These are phyloP conservation scores for Panicum hallii DNA, from an alignment of 202 grass and related monocot genomes.

Conservation along the genomic window DNA sequence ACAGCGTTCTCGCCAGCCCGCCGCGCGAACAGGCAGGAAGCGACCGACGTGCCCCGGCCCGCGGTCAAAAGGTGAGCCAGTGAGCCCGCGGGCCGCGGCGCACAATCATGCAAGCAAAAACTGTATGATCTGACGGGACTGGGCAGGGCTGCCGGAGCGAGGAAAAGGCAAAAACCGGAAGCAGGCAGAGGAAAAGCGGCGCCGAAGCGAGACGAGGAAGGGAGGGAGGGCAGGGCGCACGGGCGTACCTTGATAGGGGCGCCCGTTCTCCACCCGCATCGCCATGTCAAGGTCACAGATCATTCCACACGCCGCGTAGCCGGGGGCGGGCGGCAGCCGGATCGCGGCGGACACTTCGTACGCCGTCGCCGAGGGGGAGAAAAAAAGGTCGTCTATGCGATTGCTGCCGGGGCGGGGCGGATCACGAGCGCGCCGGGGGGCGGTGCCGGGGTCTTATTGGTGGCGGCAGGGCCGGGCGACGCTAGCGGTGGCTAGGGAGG, in stretches of 20 bases:
- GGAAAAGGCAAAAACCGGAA: not conserved
- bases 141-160: not conserved
- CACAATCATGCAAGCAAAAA: not conserved
- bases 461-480: not conserved
- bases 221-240: not conserved
- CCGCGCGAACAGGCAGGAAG: not conserved
- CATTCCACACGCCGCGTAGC: conserved; percentile 19
- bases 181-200: not conserved
- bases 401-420: not conserved
- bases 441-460: not conserved
- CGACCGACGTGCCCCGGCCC: not conserved
- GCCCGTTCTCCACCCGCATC: conserved; percentile 49
- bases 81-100: not conserved
- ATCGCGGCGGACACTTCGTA: not conserved
- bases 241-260: conserved; percentile 44
- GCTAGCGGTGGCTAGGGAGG: not conserved
- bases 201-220: conserved; percentile 28
- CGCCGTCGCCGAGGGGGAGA: not conserved
- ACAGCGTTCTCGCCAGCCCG: not conserved
- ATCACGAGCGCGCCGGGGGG: not conserved
- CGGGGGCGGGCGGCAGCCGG: not conserved
- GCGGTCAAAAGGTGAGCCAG: not conserved
- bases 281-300: conserved; percentile 46
- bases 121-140: conserved; percentile 35
- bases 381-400: not conserved